Base-by-base conservation (phyloP, 2,329 filamentous ascomycete species). In the Chaetothyriales sp. region DNA sequence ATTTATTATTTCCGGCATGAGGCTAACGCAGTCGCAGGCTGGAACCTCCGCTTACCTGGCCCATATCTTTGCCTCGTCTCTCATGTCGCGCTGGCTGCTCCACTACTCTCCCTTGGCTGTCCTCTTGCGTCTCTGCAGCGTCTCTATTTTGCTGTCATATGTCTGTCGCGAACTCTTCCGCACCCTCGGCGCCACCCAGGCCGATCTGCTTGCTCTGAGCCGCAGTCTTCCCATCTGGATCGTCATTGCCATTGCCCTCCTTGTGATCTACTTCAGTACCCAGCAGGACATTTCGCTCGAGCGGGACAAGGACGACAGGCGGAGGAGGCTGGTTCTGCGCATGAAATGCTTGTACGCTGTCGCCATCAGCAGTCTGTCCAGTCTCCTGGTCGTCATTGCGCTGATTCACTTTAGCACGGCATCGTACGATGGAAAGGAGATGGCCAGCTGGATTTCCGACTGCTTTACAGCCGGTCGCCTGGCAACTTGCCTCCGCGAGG, bases 81-180 rank as follows among this genome's bases (percentile, higher is more conserved):
- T 60, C 42, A 60, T 60, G 58, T 50, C 58, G 10, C 53, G 58
- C 28, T 60, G 83, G 86, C 81, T 92, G 60, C 75, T 90, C 59
- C 83, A 88, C 65, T 92, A 90, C 68, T 87, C 85, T 12, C 84
- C 86, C 42, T 64, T 68, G 59, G 86, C 85, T 47, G 87, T 86
- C 46, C 78, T 89, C 54, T 81, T 92, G 52, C 84, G 86, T 47
- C 80, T 92, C 44, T 55, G 53, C 54, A 55, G 53, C 25, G 47
- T 60, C 2, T 59, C 56, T 2, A 59, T 60, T 18, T 18, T 57
- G 22, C 53, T 60, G 5, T 59, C 58, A 12, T 60, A 59, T 44
- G 51, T 42, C 12, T 55, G 53, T 43, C 53, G 52, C 45, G 56
- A 60, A 49, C 43, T 56, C 25, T 59, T 60, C 48, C 55, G 52